Conservation (phyloP, 345 rosid species). For the Hibiscus syriacus region DNA sequence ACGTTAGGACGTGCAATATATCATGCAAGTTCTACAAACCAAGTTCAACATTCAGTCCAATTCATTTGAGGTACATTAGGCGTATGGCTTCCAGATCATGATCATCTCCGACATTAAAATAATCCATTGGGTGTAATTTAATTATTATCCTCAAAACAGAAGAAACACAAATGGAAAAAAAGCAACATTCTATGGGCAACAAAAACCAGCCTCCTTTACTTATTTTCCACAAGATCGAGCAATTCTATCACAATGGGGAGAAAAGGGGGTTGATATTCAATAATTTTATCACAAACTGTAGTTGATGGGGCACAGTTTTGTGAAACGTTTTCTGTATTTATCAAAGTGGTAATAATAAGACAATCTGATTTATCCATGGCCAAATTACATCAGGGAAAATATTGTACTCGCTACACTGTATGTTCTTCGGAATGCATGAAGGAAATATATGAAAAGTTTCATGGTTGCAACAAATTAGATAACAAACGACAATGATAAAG, state of each 20-base stretch:
- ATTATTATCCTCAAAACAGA: slow-evolving; percentile 2
- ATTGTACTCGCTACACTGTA: background rate
- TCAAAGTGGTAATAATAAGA: background rate
- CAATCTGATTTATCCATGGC: background rate
- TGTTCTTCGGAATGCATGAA: background rate
- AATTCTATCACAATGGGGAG: background rate
- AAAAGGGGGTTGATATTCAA: background rate
- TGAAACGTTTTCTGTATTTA: background rate
- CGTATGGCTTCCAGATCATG: background rate
- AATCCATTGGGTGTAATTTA: background rate
- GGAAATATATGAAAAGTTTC: background rate
- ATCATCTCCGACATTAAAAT: background rate
- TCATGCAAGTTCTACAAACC: too few relatives aligned
- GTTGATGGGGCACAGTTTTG: background rate
- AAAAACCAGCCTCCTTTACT: background rate
- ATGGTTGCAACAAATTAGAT: background rate
- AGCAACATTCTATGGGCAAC: background rate
- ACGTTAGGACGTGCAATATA: background rate
- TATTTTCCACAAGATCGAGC: background rate
- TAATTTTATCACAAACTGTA: background rate
- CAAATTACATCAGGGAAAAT: background rate
- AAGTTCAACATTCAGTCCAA: too few relatives aligned
- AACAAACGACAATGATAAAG: background rate
- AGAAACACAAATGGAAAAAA: background rate
- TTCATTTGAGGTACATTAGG: background rate